Evolutionary conservation across 768 basidiomycete species (phyloP).

Genomic region (Mycena pura): DNA sequence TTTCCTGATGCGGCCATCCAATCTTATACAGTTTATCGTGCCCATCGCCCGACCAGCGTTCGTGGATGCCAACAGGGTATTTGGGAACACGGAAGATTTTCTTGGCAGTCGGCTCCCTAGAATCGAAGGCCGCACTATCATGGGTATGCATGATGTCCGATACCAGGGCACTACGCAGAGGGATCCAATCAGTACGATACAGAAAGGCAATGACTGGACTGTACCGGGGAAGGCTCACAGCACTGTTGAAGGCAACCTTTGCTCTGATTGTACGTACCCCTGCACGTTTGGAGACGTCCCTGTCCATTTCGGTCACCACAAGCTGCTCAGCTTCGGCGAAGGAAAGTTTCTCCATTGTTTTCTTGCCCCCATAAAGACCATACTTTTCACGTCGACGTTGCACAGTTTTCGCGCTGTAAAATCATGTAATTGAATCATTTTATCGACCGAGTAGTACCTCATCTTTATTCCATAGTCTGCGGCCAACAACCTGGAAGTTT

Average conservation of each 20-base stretch:
- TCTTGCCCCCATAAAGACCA: slow-evolving; percentile 22
- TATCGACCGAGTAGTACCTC: not conserved
- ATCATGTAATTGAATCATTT: not conserved
- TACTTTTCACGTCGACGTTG: slow-evolving; percentile 26
- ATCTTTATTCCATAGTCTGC: not conserved
- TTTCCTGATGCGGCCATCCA: too few relatives aligned
- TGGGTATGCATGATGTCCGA: slow-evolving; percentile 12
- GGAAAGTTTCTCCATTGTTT: slow-evolving; percentile 26
- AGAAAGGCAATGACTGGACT: not conserved
- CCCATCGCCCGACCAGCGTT: slow-evolving; percentile 40
- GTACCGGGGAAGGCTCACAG: slow-evolving; percentile 22
- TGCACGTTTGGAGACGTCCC: slow-evolving; percentile 25
- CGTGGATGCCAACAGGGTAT: slow-evolving; percentile 34
- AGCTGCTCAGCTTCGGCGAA: slow-evolving; percentile 25
- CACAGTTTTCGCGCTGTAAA: slow-evolving; percentile 23
- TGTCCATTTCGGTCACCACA: slow-evolving; percentile 30
- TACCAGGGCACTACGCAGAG: slow-evolving; percentile 6
- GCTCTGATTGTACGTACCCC: slow-evolving; percentile 28
- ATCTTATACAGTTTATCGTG: slow-evolving; percentile 42
- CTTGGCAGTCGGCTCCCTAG: slow-evolving; percentile 26
- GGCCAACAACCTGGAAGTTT: not conserved
- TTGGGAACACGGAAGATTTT: slow-evolving; percentile 26
- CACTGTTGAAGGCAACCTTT: slow-evolving; percentile 26
- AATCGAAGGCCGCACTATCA: slow-evolving; percentile 5
- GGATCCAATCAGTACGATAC: not conserved